phyloP scores from a whole-genome alignment of 225 moss, liverwort and hornwort genomes.

The Pseudoscleropodium purum region DNA sequence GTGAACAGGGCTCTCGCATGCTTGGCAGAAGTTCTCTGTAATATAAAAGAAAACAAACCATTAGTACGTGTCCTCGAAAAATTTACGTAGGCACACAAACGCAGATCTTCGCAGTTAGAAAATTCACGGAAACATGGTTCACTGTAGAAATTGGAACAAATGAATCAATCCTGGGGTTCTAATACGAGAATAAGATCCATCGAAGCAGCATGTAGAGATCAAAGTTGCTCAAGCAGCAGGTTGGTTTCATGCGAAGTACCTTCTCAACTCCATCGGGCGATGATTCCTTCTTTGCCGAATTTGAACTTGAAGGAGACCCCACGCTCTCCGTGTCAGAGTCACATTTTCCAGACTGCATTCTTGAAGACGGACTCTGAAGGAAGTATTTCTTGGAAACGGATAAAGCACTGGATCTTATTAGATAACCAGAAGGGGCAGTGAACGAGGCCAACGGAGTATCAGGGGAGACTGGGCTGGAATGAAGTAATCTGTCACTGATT shows the following conservation, averaged over 20 bases:
- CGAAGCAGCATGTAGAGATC: background rate
- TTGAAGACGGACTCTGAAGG: slow-evolving; percentile 29
- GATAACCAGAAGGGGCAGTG: background rate
- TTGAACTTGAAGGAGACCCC: slow-evolving; percentile 5
- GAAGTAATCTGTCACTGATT: slow-evolving; percentile 2
- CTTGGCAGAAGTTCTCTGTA: slow-evolving; percentile 8
- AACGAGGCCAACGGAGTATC: background rate
- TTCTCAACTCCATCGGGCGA: slow-evolving; percentile 6
- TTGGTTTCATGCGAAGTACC: background rate
- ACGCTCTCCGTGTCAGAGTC: slow-evolving; percentile 28
- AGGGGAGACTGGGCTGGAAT: slow-evolving; percentile 15
- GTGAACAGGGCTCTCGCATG: slow-evolving; percentile 16
- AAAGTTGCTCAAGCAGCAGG: background rate
- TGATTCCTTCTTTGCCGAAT: background rate
- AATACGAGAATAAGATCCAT: background rate
- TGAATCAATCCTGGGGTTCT: background rate
- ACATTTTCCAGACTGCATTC: background rate
- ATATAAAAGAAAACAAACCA: background rate
- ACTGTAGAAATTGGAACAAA: background rate
- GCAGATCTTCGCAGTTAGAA: background rate
- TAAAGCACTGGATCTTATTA: slow-evolving; percentile 16
- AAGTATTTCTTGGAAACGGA: slow-evolving; percentile 44
- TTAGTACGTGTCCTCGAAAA: background rate
- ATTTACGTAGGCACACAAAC: no score
- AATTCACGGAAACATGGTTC: background rate